Base-by-base conservation (phyloP, 2,329 filamentous ascomycete species). In the Fusarium burgessii region DNA sequence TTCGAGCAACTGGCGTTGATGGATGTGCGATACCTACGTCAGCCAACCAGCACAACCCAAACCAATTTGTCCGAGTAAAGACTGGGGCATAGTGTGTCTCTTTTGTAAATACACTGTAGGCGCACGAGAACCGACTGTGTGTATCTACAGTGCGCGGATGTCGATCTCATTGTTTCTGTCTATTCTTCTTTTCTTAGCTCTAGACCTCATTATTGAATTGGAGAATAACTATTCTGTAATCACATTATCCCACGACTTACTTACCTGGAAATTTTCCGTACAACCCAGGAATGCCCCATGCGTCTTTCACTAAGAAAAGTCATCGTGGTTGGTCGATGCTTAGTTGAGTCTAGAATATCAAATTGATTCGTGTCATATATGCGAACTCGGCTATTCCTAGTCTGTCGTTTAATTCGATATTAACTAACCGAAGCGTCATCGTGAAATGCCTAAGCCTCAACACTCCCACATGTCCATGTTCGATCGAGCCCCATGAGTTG, bases 41-140 rank as follows among this genome's bases (percentile, higher is more conserved):
- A 70, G 66, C 69, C 65, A 50, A 72, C 60, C 49, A 47, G 61
- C 42, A 46, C 61, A 60, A 68, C 20, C 49, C 45, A 66, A 59
- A 25, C 62, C 33, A 17, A 46, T 62, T 62, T 58, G 45, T 29
- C 46, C 41, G 51, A 35, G 45, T 23, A 41, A 66, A 69, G 59
- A 72, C 61, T 72, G 69, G 69, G 57, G 57, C 69, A 72, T 67
- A 72, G 69, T 72, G 59, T 23, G 43, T 18, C 2, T 7, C 4
- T 10, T 1, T 5, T 0, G 1, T 5, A 1, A 5, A 8, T 8
- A 32, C 57, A 72, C 69, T 71, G 69, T 66, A 36, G 1, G 0
- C 7, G 0, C 1, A 18, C 12, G 0, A 6, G 12, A 20, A 1
- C 0, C 2, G 2, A 0, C 4, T 2, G 6, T 1, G 1, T n/a